Percentiles rank a stretch among this genome's conserved stretches.
Evolutionary conservation across 768 basidiomycete species (phyloP).

Genomic region (Mycena olivaceomarginata): DNA sequence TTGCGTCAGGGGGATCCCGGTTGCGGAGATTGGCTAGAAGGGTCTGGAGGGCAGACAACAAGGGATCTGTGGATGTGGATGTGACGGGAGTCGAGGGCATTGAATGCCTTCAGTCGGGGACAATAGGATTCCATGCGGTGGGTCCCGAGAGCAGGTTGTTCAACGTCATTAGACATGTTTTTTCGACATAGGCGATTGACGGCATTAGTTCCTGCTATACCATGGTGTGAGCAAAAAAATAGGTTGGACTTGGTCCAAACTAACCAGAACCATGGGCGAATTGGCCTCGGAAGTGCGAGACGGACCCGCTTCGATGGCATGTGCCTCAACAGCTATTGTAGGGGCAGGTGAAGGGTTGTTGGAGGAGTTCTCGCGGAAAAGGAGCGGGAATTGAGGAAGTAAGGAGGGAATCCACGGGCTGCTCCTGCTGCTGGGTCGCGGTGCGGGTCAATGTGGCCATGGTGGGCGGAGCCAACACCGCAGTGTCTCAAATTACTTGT

Average conservation of each 20-base stretch:
- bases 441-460: conserved; percentile 45
- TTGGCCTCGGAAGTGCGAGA: conserved; percentile 36
- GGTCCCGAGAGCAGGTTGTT: conserved; percentile 79
- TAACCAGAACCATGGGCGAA: conserved; percentile 35
- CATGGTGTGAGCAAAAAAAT: background rate
- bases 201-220: conserved; percentile 77
- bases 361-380: conserved; percentile 43
- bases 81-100: conserved; percentile 68
- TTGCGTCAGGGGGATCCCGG: conserved; percentile 63
- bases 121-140: conserved; percentile 70
- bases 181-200: conserved; percentile 84
- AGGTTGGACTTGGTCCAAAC: background rate
- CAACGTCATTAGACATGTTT: conserved; percentile 84
- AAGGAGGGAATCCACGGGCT: conserved; percentile 29
- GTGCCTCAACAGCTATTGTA: conserved; percentile 8
- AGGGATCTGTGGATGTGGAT: conserved; percentile 54
- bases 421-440: conserved; percentile 25
- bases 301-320: conserved; percentile 32
- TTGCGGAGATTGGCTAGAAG: conserved; percentile 79
- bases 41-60: conserved; percentile 74
- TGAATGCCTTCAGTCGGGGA: conserved; percentile 77
- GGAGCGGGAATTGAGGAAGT: conserved; percentile 40
- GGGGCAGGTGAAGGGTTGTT: background rate
- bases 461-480: background rate
- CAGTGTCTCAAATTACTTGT: background rate